Base-by-base conservation (phyloP, 768 basidiomycete species). In the Russula griseocarnosa region DNA sequence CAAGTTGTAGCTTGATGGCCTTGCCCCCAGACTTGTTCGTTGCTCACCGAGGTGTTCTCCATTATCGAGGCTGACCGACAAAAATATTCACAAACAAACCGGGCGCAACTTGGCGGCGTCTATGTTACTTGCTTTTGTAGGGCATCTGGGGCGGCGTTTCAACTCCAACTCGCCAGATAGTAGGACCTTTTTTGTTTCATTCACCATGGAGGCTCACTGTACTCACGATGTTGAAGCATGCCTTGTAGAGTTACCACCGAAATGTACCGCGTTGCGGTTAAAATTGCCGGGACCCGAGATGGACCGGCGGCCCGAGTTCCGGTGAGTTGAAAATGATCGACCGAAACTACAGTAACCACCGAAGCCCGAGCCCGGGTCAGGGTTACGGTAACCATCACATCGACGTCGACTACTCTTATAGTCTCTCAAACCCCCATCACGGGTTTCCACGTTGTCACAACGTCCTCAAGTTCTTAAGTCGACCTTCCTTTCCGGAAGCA, bases 401-500 rank as follows among this genome's bases (percentile, higher is more conserved):
- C 60, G n/a, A 28, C 44, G n/a, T 34, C 46, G 18, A 58, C 46
- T 20, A 18, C 20, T 18, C 54, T 30, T 5, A 0, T 8, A 14
- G 18, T 36, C 55, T 55, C 51, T 14, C n/a, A 38, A 26, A n/a
- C n/a, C 26, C 10, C 36, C 44, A 26, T 28, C n/a, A 20, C 30
- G 22, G 70, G 0, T 61, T 76, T 50, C 47, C 34, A 22, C 40
- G 16, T 53, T 0, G 36, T 22, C 53, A 13, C 36, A 40, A 26
- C 32, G 32, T 10, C 13, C 36, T 36, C 36, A 36, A 36, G 36
- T 24, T n/a, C n/a, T 5, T 1, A 32, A 46, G 34, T 14, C 51
- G 14, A 30, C 18, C 24, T 11, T 5, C 44, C 46, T 10, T 13
- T 47, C 46, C 4, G 44, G n/a, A 46, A 22, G 10, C 44, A 8